A percentile compares a stretch with the other conserved stretches of the same genome.
Evolutionary conservation across 805 yeast species (phyloP).

Genomic region (Ogataea populi-albae): DNA sequence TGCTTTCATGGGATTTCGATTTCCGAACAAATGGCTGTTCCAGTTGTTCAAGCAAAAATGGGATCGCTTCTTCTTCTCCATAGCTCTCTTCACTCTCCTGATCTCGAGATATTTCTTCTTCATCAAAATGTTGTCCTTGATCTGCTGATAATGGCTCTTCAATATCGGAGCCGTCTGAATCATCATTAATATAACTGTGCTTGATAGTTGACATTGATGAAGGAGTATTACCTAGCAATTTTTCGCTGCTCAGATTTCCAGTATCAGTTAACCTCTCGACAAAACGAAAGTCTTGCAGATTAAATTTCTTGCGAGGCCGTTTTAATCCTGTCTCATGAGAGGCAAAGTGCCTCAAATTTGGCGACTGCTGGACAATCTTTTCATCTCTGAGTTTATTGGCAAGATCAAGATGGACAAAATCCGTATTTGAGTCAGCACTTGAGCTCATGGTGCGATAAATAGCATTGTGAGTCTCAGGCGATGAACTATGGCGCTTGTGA

Average conservation of each 20-base stretch:
- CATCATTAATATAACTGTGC: constrained; percentile 15
- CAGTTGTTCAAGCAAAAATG: constrained; percentile 15
- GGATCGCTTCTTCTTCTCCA: constrained; percentile 26
- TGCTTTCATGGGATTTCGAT: constrained; percentile 31
- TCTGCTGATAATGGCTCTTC: constrained; percentile 2
- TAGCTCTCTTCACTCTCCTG: constrained; percentile 22
- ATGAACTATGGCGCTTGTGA: constrained; percentile 22
- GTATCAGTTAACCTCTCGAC: constrained; percentile 4
- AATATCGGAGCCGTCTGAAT: constrained; percentile 1
- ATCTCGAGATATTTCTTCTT: constrained; percentile 1
- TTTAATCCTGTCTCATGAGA: constrained; percentile 32
- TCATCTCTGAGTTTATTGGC: not conserved
- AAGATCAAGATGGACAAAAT: not conserved
- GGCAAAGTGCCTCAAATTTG: constrained; percentile 30
- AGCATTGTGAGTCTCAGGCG: constrained; percentile 22
- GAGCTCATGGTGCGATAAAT: not conserved
- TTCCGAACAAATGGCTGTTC: constrained; percentile 13
- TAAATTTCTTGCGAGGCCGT: constrained; percentile 5
- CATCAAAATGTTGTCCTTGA: constrained; percentile 1
- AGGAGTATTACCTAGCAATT: constrained; percentile 4
- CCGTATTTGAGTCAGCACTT: constrained; percentile 1
- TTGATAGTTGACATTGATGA: constrained; percentile 24
- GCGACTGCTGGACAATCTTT: constrained; percentile 4
- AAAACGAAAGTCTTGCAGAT: constrained; percentile 14
- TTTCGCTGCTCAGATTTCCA: not conserved